These are phyloP conservation scores for Pholiota conissans DNA, from an alignment of 768 basidiomycete species.

Conservation along the genomic window DNA sequence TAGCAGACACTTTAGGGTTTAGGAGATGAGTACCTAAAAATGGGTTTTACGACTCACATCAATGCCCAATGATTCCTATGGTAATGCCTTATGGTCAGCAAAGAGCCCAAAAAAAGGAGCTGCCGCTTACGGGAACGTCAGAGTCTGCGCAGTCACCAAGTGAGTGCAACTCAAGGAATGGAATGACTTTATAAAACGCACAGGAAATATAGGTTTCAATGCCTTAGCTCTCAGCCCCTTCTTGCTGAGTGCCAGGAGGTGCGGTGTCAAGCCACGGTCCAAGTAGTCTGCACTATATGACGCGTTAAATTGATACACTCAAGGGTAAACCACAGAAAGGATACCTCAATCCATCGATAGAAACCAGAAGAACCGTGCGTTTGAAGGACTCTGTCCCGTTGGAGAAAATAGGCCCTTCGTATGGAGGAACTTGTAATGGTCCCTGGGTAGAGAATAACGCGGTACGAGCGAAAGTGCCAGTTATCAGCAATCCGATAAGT, in stretches of 20 bases:
- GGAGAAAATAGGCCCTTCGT: conserved; percentile 42
- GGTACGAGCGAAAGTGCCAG: conserved; percentile 40
- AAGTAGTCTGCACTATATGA: conserved; percentile 77
- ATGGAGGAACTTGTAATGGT: conserved; percentile 9
- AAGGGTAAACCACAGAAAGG: conserved; percentile 13
- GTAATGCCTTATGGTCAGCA: conserved; percentile 5
- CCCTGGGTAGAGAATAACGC: conserved; percentile 27
- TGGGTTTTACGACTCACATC: conserved; percentile 48
- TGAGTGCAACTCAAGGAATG: conserved; percentile 7
- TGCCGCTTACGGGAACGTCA: conserved; percentile 83
- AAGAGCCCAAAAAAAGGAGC: not conserved
- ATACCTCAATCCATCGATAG: conserved; percentile 83
- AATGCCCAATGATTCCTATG: conserved; percentile 86
- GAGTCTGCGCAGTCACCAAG: conserved; percentile 48
- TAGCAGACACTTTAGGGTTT: conserved; percentile 32
- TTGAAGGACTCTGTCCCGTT: conserved; percentile 87
- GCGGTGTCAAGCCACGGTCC: conserved; percentile 82
- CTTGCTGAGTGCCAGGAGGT: conserved; percentile 77
- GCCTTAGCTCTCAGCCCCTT: conserved; percentile 86
- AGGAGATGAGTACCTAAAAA: not conserved
- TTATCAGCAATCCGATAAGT: conserved; percentile 43
- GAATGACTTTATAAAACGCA: conserved; percentile 26
- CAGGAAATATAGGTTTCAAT: conserved; percentile 87
- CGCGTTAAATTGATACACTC: not conserved
- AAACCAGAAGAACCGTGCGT: conserved; percentile 80